Evolutionary conservation across 768 basidiomycete genomes (phyloP).

Genomic region (Dentipellis fragilis): DNA sequence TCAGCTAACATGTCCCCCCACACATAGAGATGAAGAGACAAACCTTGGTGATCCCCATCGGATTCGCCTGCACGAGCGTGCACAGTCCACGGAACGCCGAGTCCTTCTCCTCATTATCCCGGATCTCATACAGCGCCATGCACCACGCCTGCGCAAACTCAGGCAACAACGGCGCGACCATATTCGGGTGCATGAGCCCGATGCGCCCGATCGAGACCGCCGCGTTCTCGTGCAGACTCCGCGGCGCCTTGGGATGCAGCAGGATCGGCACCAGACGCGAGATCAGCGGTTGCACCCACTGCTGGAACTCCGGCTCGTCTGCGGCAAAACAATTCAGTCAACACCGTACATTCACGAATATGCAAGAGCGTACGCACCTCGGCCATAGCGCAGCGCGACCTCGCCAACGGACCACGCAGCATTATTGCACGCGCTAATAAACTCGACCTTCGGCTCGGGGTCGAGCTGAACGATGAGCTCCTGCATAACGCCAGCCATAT

Average conservation of each 20-base stretch:
- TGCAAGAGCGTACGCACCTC: slow-evolving; percentile 36
- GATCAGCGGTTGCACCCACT: slow-evolving; percentile 84
- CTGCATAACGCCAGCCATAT: slow-evolving; percentile 82
- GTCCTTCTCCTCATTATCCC: slow-evolving; percentile 99
- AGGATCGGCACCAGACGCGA: slow-evolving; percentile 88
- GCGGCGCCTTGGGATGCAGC: slow-evolving; percentile 83
- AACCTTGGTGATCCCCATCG: slow-evolving; percentile 87
- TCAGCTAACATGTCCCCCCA: slow-evolving; percentile 10
- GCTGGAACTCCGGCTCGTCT: slow-evolving; percentile 84
- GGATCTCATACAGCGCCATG: slow-evolving; percentile 92
- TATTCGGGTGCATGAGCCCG: slow-evolving; percentile 81
- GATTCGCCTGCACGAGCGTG: slow-evolving; percentile 90
- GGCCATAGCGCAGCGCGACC: slow-evolving; percentile 85
- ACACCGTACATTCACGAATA: not conserved
- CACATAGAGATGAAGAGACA: slow-evolving; percentile 16
- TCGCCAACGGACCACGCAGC: slow-evolving; percentile 99
- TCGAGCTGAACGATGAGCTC: slow-evolving; percentile 86
- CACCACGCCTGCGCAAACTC: slow-evolving; percentile 97
- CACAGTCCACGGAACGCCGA: slow-evolving; percentile 98
- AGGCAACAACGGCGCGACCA: slow-evolving; percentile 82
- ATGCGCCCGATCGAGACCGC: slow-evolving; percentile 97
- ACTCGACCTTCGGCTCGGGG: slow-evolving; percentile 87
- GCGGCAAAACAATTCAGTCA: slow-evolving; percentile 1
- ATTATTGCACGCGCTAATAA: slow-evolving; percentile 96
- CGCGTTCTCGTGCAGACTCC: slow-evolving; percentile 94